Conservation (phyloP, 768 basidiomycete species). For the Mycena haematopus region DNA sequence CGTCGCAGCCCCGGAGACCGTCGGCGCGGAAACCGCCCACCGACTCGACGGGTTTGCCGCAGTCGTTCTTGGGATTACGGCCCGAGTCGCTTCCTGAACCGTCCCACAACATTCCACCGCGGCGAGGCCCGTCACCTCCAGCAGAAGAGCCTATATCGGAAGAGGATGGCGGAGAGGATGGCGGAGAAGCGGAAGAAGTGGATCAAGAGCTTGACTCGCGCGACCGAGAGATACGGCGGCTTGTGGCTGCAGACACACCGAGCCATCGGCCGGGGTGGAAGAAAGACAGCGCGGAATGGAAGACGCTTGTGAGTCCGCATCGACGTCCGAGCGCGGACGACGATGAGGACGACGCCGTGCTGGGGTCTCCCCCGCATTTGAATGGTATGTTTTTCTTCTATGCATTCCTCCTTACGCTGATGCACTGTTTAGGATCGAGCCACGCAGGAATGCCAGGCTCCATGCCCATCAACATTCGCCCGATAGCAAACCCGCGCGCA, state of each 20-base stretch:
- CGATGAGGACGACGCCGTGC: slow-evolving; percentile 29
- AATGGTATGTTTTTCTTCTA: slow-evolving; percentile 13
- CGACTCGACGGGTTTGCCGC: slow-evolving; percentile 51
- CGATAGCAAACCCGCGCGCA: slow-evolving; percentile 40
- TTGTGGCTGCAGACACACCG: slow-evolving; percentile 73
- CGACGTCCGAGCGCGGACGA: slow-evolving; percentile 39
- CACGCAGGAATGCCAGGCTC: slow-evolving; percentile 54
- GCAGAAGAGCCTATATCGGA: slow-evolving; percentile 1
- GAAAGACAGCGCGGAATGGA: slow-evolving; percentile 68
- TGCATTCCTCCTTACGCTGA: slow-evolving; percentile 9
- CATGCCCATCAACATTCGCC: slow-evolving; percentile 67
- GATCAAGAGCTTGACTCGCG: slow-evolving; percentile 38
- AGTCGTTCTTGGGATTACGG: slow-evolving; percentile 64
- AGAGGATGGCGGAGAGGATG: slow-evolving; percentile 12
- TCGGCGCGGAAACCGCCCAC: slow-evolving; percentile 31
- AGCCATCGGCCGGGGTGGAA: slow-evolving; percentile 79
- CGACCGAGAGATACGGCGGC: slow-evolving; percentile 60
- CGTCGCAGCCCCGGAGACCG: slow-evolving; percentile 35
- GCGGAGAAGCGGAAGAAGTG: slow-evolving; percentile 22
- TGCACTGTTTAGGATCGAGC: slow-evolving; percentile 11
- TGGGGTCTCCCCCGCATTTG: background rate
- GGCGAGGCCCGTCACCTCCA: slow-evolving; percentile 38
- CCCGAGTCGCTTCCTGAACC: slow-evolving; percentile 74
- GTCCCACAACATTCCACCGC: slow-evolving; percentile 56
- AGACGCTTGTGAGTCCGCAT: slow-evolving; percentile 58